A percentile compares a stretch with the other conserved stretches of the same genome.
Evolutionary conservation across 495 filamentous ascomycete genomes (phyloP).

Genomic region (Neurospora sp.): DNA sequence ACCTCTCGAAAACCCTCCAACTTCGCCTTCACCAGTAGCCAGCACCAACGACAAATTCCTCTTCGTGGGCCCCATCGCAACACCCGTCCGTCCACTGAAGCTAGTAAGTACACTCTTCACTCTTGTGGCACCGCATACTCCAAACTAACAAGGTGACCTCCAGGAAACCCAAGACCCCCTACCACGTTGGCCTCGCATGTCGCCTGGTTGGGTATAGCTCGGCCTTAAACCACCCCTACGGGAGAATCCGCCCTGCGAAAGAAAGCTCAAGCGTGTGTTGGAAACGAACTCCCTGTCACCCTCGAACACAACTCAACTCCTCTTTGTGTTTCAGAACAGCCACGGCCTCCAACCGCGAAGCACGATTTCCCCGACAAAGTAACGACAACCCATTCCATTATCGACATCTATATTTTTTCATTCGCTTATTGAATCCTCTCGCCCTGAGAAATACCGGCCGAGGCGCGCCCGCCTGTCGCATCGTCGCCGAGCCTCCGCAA

Average conservation of each 20-base stretch:
- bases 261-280: constrained; percentile 1
- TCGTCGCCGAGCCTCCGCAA: background rate
- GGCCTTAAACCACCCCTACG: background rate
- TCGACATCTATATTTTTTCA: constrained; percentile 6
- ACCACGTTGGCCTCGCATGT: background rate
- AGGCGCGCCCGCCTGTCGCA: background rate
- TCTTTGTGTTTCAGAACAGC: constrained; percentile 36
- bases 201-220: background rate
- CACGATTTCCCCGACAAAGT: constrained; percentile 12
- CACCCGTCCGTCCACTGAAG: too few species aligned
- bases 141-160: too few species aligned
- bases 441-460: background rate
- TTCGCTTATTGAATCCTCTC: background rate
- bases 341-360: constrained; percentile 21
- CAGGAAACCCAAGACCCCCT: background rate
- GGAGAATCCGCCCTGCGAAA: background rate
- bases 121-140: too few species aligned
- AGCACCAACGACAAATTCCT: too few species aligned
- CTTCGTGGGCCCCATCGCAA: too few species aligned
- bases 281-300: constrained; percentile 19
- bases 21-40: too few species aligned
- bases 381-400: constrained; percentile 8
- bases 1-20: too few species aligned
- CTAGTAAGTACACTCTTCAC: too few species aligned
- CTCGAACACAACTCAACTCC: constrained; percentile 29